Evolutionary conservation across 192 early-diverging fungal genomes (phyloP).

Genomic region (Linnemannia hyalina): DNA sequence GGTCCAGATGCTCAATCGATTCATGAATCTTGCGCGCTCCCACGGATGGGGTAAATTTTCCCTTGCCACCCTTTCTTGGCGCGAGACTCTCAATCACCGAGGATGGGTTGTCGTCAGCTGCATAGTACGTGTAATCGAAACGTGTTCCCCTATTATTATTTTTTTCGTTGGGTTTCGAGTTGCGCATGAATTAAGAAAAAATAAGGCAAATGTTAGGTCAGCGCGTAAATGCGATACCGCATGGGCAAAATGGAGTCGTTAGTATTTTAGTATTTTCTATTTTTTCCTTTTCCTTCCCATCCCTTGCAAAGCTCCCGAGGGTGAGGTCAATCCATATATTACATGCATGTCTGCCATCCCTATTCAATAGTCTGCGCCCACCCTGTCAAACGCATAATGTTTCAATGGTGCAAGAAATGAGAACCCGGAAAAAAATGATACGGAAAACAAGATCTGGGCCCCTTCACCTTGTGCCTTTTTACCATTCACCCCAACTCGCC

Average conservation of each 20-base stretch:
- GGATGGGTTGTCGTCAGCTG: conserved; percentile 21
- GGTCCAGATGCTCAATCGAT: conserved; percentile 85
- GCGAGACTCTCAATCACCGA: conserved; percentile 24
- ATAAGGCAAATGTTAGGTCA: background rate
- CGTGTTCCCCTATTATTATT: conserved; percentile 76
- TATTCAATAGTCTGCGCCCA: background rate
- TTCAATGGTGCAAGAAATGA: background rate
- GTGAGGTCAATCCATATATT: background rate
- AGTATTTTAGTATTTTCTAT: conserved; percentile 12
- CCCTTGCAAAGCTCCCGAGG: background rate
- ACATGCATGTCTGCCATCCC: background rate
- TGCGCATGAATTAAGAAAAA: background rate
- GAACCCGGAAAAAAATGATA: background rate
- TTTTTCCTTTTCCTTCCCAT: background rate
- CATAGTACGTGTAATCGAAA: conserved; percentile 85
- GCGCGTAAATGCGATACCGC: background rate
- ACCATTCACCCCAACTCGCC: background rate
- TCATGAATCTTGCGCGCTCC: conserved; percentile 68
- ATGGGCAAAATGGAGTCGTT: background rate
- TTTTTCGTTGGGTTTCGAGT: background rate
- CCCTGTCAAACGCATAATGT: background rate
- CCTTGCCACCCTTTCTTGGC: conserved; percentile 6
- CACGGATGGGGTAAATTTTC: background rate
- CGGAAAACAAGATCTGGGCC: no score
- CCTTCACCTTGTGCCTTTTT: no score